Conservation (phyloP, 116 monocot genomes). For the Iris pallida region DNA sequence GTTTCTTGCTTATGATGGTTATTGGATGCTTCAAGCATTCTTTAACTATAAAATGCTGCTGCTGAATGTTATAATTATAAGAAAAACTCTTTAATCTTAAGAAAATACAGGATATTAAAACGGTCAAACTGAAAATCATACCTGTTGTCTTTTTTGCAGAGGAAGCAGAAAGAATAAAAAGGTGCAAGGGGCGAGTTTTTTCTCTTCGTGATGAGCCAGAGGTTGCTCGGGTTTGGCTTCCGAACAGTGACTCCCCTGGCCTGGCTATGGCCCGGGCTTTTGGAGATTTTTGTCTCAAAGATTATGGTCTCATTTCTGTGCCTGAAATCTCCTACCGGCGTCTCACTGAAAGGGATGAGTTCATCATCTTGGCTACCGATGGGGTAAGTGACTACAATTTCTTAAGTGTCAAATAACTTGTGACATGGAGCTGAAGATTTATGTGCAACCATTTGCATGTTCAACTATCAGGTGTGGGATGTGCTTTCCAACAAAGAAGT, state of each 20-base stretch:
- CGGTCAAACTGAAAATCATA: neutral
- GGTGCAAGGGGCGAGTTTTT: conserved; percentile 71
- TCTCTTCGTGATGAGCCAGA: conserved; percentile 84
- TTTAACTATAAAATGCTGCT: too few species aligned
- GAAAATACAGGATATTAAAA: too few species aligned
- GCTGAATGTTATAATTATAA: too few species aligned
- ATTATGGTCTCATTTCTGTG: conserved; percentile 84
- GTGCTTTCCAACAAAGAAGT: conserved; percentile 78
- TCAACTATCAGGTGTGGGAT: conserved; percentile 68
- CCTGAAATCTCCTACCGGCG: conserved; percentile 65
- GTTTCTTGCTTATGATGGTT: too few species aligned
- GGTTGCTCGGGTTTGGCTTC: conserved; percentile 90
- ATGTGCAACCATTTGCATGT: too few species aligned
- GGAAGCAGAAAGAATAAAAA: conserved; percentile 73
- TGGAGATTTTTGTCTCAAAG: conserved; percentile 94
- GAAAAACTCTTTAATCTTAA: too few species aligned
- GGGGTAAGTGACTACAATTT: conserved; percentile 46
- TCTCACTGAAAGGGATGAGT: conserved; percentile 74
- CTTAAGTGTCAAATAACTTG: too few species aligned
- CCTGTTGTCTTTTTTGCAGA: conserved; percentile 21
- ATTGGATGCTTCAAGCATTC: too few species aligned
- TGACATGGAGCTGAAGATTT: too few species aligned
- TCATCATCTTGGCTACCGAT: conserved; percentile 86
- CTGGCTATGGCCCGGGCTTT: conserved; percentile 94
- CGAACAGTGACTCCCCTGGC: conserved; percentile 72